Conservation (phyloP, 768 basidiomycete genomes). For the Tephrocybe sp. region DNA sequence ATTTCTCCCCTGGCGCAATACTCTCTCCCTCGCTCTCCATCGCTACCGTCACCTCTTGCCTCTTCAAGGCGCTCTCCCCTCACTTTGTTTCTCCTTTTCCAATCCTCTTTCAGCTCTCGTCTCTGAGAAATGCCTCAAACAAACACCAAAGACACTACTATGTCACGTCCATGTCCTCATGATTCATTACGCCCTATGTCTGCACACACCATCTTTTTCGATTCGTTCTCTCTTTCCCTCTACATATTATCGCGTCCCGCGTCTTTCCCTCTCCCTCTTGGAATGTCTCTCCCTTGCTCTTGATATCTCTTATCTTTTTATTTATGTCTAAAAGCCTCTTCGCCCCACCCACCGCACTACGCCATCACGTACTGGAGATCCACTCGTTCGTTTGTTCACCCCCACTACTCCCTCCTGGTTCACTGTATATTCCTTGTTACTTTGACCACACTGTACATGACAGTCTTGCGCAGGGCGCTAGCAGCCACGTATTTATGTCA, state of each 20-base stretch:
- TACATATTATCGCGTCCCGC: slow-evolving; percentile 1
- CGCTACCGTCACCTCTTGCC: slow-evolving; percentile 35
- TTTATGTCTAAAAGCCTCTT: slow-evolving; percentile 14
- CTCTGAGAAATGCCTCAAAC: slow-evolving; percentile 10
- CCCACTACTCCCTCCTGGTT: not conserved
- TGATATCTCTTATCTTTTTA: slow-evolving; percentile 23
- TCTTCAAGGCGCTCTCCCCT: slow-evolving; percentile 13
- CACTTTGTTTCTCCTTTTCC: slow-evolving; percentile 9
- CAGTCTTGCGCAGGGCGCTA: slow-evolving; percentile 32
- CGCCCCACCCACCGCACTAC: slow-evolving; percentile 4
- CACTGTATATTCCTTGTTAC: slow-evolving; percentile 10
- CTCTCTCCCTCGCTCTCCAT: slow-evolving; percentile 19
- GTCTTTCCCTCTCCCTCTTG: slow-evolving; percentile 7
- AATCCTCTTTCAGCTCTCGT: slow-evolving; percentile 12
- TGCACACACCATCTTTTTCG: slow-evolving; percentile 16
- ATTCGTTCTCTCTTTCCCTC: slow-evolving; percentile 12
- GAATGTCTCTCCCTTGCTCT: slow-evolving; percentile 12
- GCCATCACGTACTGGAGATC: slow-evolving; percentile 13
- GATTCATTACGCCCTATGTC: slow-evolving; percentile 14
- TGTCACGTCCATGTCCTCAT: slow-evolving; percentile 14
- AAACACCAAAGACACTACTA: slow-evolving; percentile 17
- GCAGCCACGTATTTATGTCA: slow-evolving; percentile 23
- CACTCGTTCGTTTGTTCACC: slow-evolving; percentile 13
- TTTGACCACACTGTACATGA: slow-evolving; percentile 28
- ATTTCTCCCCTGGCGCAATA: slow-evolving; percentile 9